Percentiles rank a stretch among this genome's conserved stretches.
Conservation (phyloP, 768 basidiomycete genomes). For the Psilocybe cubensis region DNA sequence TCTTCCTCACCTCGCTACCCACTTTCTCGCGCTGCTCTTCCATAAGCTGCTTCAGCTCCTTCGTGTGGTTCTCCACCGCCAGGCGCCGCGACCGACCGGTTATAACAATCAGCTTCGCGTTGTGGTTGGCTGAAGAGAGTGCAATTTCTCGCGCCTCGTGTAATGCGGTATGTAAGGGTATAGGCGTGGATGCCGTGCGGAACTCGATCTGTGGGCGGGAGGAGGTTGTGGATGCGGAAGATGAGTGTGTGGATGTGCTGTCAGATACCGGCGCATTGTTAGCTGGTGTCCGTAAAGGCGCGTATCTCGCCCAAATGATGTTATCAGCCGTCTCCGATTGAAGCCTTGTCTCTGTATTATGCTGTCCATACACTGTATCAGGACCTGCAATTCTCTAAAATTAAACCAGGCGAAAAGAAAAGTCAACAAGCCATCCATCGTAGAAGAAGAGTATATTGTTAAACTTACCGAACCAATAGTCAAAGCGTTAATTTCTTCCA, state of each 20-base stretch:
- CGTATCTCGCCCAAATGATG: slow-evolving; percentile 71
- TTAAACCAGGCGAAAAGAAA: slow-evolving; percentile 1
- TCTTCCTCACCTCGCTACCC: slow-evolving; percentile 71
- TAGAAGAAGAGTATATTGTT: background rate
- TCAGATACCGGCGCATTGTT: slow-evolving; percentile 1
- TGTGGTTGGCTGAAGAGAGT: slow-evolving; percentile 8
- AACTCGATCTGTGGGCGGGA: slow-evolving; percentile 65
- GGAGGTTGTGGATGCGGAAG: slow-evolving; percentile 33
- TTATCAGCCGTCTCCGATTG: slow-evolving; percentile 88
- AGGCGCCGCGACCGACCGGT: slow-evolving; percentile 77
- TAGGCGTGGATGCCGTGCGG: slow-evolving; percentile 52
- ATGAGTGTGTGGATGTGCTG: slow-evolving; percentile 16
- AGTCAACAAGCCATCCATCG: background rate
- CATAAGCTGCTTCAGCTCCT: slow-evolving; percentile 70
- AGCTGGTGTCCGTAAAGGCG: slow-evolving; percentile 25
- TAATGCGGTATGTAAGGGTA: slow-evolving; percentile 63
- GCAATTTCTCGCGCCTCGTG: slow-evolving; percentile 39
- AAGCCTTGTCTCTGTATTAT: slow-evolving; percentile 64
- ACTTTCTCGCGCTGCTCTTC: slow-evolving; percentile 58
- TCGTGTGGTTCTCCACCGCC: slow-evolving; percentile 69
- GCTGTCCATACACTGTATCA: slow-evolving; percentile 74
- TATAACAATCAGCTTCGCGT: slow-evolving; percentile 63
- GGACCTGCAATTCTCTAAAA: slow-evolving; percentile 44
- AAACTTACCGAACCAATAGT: slow-evolving; percentile 54
- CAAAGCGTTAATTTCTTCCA: slow-evolving; percentile 40